Conservation (phyloP, 345 rosid genomes). For the Lenwebbia sp. region DNA sequence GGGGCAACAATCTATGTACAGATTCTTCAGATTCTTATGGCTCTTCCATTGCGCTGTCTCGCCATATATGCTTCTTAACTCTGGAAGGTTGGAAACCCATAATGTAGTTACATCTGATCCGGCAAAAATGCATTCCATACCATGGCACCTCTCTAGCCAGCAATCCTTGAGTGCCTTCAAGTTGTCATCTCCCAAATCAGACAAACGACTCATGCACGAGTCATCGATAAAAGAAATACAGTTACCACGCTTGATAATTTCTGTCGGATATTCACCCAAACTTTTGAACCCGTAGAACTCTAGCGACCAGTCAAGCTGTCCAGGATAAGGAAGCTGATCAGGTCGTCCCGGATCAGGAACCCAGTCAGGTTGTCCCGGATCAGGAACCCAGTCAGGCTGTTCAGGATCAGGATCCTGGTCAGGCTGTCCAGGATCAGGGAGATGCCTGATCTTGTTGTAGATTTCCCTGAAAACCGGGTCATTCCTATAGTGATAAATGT, state of each 20-base stretch:
- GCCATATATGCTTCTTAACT: slow-evolving; percentile 11
- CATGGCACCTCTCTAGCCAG: slow-evolving; percentile 22
- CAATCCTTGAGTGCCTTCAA: slow-evolving; percentile 13
- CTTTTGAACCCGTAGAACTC: slow-evolving; percentile 22
- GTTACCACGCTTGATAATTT: slow-evolving; percentile 6
- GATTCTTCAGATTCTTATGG: slow-evolving; percentile 20
- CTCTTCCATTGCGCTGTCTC: neutral
- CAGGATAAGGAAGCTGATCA: neutral
- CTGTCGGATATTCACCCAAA: neutral
- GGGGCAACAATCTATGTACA: slow-evolving; percentile 42
- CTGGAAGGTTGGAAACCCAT: slow-evolving; percentile 27
- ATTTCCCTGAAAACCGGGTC: neutral
- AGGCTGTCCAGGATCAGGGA: neutral
- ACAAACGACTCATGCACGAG: slow-evolving; percentile 7
- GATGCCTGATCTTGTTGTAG: neutral
- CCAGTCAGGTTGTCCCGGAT: neutral
- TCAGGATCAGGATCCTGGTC: neutral
- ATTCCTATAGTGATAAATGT: neutral
- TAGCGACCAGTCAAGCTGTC: neutral
- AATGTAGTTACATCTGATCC: slow-evolving; percentile 10
- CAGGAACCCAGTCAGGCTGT: neutral
- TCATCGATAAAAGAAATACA: slow-evolving; percentile 18
- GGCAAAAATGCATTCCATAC: slow-evolving; percentile 10
- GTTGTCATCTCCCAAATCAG: slow-evolving; percentile 10
- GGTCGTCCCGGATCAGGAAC: neutral